phyloP scores from a whole-genome alignment of 306 rosid species.

The Parietaria judaica region DNA sequence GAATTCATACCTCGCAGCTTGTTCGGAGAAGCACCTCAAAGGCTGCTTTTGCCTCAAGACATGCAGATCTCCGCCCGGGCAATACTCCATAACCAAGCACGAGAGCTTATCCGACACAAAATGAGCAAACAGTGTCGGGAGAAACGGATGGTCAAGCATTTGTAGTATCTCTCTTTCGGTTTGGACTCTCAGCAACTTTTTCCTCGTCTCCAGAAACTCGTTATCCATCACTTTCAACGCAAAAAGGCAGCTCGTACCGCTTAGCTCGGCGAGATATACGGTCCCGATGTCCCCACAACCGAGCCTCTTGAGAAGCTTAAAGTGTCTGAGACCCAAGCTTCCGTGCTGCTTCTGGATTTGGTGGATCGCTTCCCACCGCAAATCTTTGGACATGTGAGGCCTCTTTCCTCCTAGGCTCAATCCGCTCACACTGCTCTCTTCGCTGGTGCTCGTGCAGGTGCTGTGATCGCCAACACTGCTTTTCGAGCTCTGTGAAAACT shows the following conservation, averaged over 20 bases:
- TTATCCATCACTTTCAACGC: conserved; percentile 94
- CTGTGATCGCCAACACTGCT: conserved; percentile 93
- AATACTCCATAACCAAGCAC: conserved; percentile 89
- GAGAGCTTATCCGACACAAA: conserved; percentile 68
- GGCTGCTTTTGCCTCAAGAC: conserved; percentile 91
- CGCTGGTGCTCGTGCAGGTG: conserved; percentile 87
- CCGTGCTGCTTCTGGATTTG: conserved; percentile 63
- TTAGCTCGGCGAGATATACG: conserved; percentile 89
- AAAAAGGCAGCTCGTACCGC: conserved; percentile 62
- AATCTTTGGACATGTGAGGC: conserved; percentile 96
- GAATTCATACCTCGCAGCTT: conserved; percentile 64
- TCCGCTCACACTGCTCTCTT: conserved; percentile 70
- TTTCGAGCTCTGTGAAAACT: conserved; percentile 91
- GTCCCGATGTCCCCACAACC: conserved; percentile 99
- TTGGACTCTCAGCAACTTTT: conserved; percentile 80
- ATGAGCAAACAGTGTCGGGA: conserved; percentile 78
- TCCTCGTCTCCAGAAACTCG: conserved; percentile 69
- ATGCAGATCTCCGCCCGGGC: conserved; percentile 95
- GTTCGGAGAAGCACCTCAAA: conserved; percentile 67
- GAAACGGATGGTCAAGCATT: conserved; percentile 94
- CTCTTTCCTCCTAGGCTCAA: conserved; percentile 77
- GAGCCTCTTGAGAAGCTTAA: conserved; percentile 66
- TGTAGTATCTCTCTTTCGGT: conserved; percentile 92
- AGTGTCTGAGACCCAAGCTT: conserved; percentile 63
- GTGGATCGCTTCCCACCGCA: conserved; percentile 89